Conservation (phyloP, 1,139 yeast species). For the Scheffersomyces insectosa region DNA sequence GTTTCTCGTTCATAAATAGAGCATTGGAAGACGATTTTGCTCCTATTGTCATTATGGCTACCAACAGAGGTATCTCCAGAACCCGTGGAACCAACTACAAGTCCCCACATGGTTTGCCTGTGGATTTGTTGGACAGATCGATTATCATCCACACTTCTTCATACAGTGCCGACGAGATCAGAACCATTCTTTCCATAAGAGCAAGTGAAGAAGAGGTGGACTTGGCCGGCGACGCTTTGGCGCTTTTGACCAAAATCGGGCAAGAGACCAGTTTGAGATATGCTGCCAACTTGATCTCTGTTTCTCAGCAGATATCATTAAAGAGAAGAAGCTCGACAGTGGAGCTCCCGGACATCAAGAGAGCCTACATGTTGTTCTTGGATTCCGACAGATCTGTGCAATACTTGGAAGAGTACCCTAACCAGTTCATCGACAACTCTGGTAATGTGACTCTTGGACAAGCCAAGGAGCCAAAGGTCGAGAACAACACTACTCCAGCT, state of each 20-base stretch:
- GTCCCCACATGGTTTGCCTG: conserved; percentile 96
- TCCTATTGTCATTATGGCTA: conserved; percentile 98
- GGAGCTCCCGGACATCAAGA: conserved; percentile 81
- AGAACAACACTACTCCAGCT: conserved; percentile 8
- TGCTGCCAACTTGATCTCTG: conserved; percentile 87
- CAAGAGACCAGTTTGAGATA: conserved; percentile 90
- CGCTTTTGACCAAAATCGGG: conserved; percentile 88
- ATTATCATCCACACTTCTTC: conserved; percentile 85
- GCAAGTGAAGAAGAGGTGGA: conserved; percentile 98
- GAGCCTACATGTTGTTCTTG: conserved; percentile 82
- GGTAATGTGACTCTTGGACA: conserved; percentile 62
- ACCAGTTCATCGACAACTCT: conserved; percentile 70
- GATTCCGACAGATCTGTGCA: conserved; percentile 88
- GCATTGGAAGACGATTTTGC: conserved; percentile 97
- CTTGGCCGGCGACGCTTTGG: conserved; percentile 78
- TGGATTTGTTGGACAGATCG: conserved; percentile 90
- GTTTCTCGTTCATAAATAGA: conserved; percentile 92
- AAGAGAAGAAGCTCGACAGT: conserved; percentile 75
- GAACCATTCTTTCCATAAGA: conserved; percentile 82
- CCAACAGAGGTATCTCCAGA: conserved; percentile 89
- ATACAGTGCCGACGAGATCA: conserved; percentile 80
- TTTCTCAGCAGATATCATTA: conserved; percentile 78
- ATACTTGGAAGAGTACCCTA: conserved; percentile 66
- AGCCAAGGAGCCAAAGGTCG: conserved; percentile 9
- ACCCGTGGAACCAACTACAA: conserved; percentile 93